A percentile compares a stretch with the other conserved stretches of the same genome.
phyloP scores from a whole-genome alignment of 129 eudicot genomes.

The Apium graveolens region DNA sequence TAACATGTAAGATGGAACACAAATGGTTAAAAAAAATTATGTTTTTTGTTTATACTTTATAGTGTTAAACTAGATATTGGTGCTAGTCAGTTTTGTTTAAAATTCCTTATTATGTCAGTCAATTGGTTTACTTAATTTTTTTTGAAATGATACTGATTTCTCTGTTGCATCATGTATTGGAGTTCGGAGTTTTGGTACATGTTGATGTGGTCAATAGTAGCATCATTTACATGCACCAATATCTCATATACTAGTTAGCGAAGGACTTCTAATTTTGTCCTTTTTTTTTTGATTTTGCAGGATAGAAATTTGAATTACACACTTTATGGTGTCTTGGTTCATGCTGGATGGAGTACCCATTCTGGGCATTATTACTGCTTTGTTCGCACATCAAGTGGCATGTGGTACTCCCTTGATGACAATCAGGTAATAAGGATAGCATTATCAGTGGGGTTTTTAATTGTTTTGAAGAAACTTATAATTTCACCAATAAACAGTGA shows the following conservation, averaged over 20 bases:
- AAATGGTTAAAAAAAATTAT: background rate
- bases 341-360: conserved; percentile 98
- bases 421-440: conserved; percentile 47
- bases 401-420: conserved; percentile 94
- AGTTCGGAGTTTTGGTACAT: background rate
- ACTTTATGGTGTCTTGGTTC: conserved; percentile 93
- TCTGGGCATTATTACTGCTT: conserved; percentile 95
- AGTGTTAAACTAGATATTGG: background rate
- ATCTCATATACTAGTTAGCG: background rate
- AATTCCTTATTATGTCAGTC: background rate
- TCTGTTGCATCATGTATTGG: background rate
- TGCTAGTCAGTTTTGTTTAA: background rate
- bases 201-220: background rate
- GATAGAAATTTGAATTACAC: conserved; percentile 88
- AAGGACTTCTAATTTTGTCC: background rate
- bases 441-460: background rate
- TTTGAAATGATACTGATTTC: background rate
- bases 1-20: background rate
- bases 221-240: background rate
- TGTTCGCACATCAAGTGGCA: conserved; percentile 88
- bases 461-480: background rate
- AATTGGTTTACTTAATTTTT: background rate
- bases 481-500: background rate
- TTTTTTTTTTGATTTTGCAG: conserved; percentile 29
- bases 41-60: background rate